phyloP scores from a whole-genome alignment of 495 filamentous ascomycete species.

The Tuber brumale region DNA sequence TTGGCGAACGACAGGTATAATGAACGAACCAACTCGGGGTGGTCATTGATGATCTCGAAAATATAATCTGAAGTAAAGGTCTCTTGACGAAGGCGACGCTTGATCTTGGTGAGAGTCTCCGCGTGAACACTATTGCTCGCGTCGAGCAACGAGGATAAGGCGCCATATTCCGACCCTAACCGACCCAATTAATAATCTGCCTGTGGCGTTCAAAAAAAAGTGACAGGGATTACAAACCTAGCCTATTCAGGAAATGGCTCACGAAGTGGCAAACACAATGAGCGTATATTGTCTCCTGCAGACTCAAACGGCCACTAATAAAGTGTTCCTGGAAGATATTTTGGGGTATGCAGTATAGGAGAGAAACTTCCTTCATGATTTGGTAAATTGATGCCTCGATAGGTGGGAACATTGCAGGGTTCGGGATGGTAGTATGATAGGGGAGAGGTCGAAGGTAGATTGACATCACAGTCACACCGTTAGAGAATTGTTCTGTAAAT shows the following conservation, averaged over 20 bases:
- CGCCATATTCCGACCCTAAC: conserved; percentile 70
- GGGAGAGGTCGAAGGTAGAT: conserved; percentile 74
- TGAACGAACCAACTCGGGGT: conserved; percentile 78
- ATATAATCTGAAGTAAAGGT: conserved; percentile 98
- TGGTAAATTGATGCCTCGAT: conserved; percentile 96
- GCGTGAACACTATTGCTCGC: conserved; percentile 72
- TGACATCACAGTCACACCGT: conserved; percentile 93
- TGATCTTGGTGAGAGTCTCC: conserved; percentile 89
- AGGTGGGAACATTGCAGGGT: conserved; percentile 54
- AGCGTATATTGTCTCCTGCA: conserved; percentile 95
- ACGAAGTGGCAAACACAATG: conserved; percentile 97
- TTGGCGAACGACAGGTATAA: conserved; percentile 89
- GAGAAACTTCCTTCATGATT: conserved; percentile 95
- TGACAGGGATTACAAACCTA: conserved; percentile 47
- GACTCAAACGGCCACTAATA: conserved; percentile 74
- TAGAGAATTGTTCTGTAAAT: conserved; percentile 80
- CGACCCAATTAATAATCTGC: conserved; percentile 25
- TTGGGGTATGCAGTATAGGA: conserved; percentile 95
- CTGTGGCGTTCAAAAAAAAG: not conserved
- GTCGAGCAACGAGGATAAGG: conserved; percentile 75
- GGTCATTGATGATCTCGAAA: conserved; percentile 87
- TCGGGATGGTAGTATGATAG: conserved; percentile 48
- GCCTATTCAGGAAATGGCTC: conserved; percentile 91
- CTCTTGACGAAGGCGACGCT: conserved; percentile 87
- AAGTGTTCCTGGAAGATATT: conserved; percentile 91